These are phyloP conservation scores for Boeremia exigua DNA, from an alignment of 2,329 filamentous ascomycete genomes.

Conservation along the genomic window DNA sequence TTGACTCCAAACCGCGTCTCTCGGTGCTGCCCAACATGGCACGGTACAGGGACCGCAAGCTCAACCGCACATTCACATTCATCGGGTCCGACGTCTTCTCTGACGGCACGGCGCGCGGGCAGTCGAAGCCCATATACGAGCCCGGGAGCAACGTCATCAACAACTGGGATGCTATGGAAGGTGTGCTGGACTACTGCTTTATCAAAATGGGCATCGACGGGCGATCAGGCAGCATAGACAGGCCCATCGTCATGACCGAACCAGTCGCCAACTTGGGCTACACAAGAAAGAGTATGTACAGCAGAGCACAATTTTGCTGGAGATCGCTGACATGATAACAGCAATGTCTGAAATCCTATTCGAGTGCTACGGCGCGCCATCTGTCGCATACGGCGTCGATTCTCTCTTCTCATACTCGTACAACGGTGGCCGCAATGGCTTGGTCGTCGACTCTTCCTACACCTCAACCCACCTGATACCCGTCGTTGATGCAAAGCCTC, in stretches of 20 bases:
- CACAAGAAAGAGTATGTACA: slow-evolving; percentile 77
- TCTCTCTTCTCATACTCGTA: slow-evolving; percentile 94
- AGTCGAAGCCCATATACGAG: slow-evolving; percentile 91
- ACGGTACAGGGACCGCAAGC: slow-evolving; percentile 92
- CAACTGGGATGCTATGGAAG: slow-evolving; percentile 98
- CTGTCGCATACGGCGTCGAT: slow-evolving; percentile 92
- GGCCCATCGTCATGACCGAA: slow-evolving; percentile 94
- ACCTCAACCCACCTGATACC: slow-evolving; percentile 96
- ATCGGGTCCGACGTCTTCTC: slow-evolving; percentile 92
- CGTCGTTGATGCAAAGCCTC: slow-evolving; percentile 82
- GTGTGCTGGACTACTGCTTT: slow-evolving; percentile 91
- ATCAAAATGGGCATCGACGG: slow-evolving; percentile 89
- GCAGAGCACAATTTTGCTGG: background rate
- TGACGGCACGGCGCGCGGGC: slow-evolving; percentile 89
- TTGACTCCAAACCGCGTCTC: slow-evolving; percentile 81
- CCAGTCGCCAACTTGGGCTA: slow-evolving; percentile 90
- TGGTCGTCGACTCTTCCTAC: slow-evolving; percentile 90
- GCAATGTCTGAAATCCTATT: slow-evolving; percentile 98
- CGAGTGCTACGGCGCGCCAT: slow-evolving; percentile 91
- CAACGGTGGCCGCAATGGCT: slow-evolving; percentile 84
- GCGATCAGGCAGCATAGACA: slow-evolving; percentile 74
- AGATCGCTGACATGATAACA: slow-evolving; percentile 51
- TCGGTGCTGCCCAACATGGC: slow-evolving; percentile 88
- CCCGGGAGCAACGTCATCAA: slow-evolving; percentile 87
- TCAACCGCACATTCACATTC: slow-evolving; percentile 90